Percentiles rank a stretch among this genome's conserved stretches.
phyloP scores from a whole-genome alignment of 2,329 filamentous ascomycete genomes.

The Microdochium paspali region DNA sequence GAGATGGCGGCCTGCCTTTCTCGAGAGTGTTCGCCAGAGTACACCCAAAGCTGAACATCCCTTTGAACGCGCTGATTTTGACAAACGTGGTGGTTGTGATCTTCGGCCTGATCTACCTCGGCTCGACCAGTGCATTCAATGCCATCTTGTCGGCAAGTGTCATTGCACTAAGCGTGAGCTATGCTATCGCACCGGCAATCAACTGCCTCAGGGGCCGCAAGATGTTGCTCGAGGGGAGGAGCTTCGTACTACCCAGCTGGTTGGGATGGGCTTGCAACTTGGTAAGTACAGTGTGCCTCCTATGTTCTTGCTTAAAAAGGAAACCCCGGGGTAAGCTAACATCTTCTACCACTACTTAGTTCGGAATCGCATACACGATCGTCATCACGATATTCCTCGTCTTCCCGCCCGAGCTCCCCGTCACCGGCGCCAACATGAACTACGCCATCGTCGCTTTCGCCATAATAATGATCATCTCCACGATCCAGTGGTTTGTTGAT shows the following conservation, averaged over 20 bases:
- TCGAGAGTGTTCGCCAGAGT: conserved; percentile 51
- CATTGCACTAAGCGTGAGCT: conserved; percentile 62
- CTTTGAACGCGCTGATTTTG: conserved; percentile 56
- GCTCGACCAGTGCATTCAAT: conserved; percentile 58
- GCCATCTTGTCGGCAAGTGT: conserved; percentile 64
- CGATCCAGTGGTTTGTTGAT: conserved; percentile 35
- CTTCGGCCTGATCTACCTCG: conserved; percentile 62
- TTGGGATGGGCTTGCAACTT: conserved; percentile 53
- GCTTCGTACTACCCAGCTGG: conserved; percentile 43
- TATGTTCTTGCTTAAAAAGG: conserved; percentile 5
- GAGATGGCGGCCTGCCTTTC: conserved; percentile 58
- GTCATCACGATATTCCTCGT: conserved; percentile 69
- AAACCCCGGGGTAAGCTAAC: no score
- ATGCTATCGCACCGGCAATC: conserved; percentile 64
- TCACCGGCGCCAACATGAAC: conserved; percentile 60
- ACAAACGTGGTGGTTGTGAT: conserved; percentile 52
- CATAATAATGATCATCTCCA: conserved; percentile 33
- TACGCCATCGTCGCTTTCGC: conserved; percentile 39
- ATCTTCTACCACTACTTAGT: conserved; percentile 12
- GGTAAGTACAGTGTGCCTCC: conserved; percentile 17
- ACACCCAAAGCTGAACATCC: conserved; percentile 51
- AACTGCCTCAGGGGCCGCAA: conserved; percentile 58
- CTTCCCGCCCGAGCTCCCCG: conserved; percentile 59
- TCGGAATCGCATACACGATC: conserved; percentile 55
- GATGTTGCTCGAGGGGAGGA: conserved; percentile 49